A percentile compares a stretch with the other conserved stretches of the same genome.
phyloP scores from a whole-genome alignment of 2,329 filamentous ascomycete genomes.

The Colletotrichum siamense region DNA sequence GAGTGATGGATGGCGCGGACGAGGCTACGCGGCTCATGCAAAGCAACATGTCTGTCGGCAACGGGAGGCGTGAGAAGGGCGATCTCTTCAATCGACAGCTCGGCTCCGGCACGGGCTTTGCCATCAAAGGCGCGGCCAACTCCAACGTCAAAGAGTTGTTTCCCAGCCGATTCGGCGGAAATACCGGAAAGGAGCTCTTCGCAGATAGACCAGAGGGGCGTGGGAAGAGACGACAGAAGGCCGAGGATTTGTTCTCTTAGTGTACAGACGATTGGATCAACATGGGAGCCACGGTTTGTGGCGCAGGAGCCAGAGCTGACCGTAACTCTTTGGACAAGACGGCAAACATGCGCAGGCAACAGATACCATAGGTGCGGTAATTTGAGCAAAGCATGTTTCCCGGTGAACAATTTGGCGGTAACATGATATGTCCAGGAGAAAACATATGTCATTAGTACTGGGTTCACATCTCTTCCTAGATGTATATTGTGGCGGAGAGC shows the following conservation, averaged over 20 bases:
- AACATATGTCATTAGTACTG: background rate
- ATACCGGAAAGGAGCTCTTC: slow-evolving; percentile 74
- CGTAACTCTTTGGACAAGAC: background rate
- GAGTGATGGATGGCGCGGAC: slow-evolving; percentile 16
- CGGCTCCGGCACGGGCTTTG: slow-evolving; percentile 56
- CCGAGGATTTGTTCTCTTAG: slow-evolving; percentile 75
- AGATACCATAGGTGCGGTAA: background rate
- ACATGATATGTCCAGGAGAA: background rate
- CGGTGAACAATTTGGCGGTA: background rate
- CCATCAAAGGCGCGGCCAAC: slow-evolving; percentile 70
- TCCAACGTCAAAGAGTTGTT: slow-evolving; percentile 69
- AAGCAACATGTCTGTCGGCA: slow-evolving; percentile 22
- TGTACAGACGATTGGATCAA: background rate
- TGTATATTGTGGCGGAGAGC: background rate
- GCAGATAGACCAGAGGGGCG: slow-evolving; percentile 63
- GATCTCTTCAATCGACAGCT: slow-evolving; percentile 50
- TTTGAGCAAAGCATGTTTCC: background rate
- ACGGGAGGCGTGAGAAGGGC: slow-evolving; percentile 43
- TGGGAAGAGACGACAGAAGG: slow-evolving; percentile 66
- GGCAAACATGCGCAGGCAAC: background rate
- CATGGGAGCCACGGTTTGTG: background rate
- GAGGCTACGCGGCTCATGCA: slow-evolving; percentile 30
- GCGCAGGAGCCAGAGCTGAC: background rate
- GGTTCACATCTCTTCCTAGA: background rate
- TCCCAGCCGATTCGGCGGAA: slow-evolving; percentile 64